These are phyloP conservation scores for Neopestalotiopsis clavispora DNA, from an alignment of 2,329 filamentous ascomycete genomes.

Conservation along the genomic window DNA sequence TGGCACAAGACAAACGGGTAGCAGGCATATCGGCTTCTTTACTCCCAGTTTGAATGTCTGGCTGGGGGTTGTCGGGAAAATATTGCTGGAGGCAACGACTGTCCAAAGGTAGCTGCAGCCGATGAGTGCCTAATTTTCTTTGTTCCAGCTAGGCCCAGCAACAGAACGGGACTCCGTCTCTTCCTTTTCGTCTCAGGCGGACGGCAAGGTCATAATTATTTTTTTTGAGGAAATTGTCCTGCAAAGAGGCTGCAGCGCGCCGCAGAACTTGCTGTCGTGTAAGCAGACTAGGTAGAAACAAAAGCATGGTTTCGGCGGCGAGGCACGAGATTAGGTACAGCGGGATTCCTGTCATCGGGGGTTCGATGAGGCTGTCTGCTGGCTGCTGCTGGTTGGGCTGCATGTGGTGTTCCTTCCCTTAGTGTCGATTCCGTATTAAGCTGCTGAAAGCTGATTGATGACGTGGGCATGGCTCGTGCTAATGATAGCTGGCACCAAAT, in stretches of 20 bases:
- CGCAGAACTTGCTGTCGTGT: background rate
- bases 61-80: background rate
- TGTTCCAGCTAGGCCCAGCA: background rate
- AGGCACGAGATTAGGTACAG: background rate
- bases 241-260: background rate
- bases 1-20: background rate
- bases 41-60: background rate
- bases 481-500: background rate
- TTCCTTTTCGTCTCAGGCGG: too few species aligned
- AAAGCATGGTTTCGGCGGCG: background rate
- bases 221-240: background rate
- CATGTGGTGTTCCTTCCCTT: too few species aligned
- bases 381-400: too few species aligned
- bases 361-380: too few species aligned
- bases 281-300: background rate
- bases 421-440: background rate
- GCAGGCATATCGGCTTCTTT: background rate
- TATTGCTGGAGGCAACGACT: background rate
- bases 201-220: background rate
- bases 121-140: too few species aligned
- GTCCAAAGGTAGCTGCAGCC: too few species aligned
- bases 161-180: background rate
- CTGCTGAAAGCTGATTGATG: background rate
- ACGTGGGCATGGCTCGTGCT: constrained; percentile 9
- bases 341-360: background rate